Base-by-base conservation (phyloP, 345 rosid genomes). In the Noccaea caerulescens region DNA sequence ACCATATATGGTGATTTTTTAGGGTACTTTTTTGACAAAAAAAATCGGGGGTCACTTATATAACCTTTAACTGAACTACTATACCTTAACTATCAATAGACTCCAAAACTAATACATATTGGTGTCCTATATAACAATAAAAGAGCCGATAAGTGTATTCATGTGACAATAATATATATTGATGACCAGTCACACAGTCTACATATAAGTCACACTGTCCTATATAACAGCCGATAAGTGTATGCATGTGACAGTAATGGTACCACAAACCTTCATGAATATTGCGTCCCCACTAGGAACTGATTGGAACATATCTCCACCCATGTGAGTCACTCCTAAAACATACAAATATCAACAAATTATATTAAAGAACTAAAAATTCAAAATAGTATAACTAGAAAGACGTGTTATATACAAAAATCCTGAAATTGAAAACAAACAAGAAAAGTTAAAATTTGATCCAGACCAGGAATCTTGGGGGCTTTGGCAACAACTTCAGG, bases 401-500 rank as follows among this genome's bases (percentile, higher is more conserved):
- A 55, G 9, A 18, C 10, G 5, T 16, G 18, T 9, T 25, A 25
- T 1, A 25, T 25, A 25, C 27, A 25, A 25, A 51, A 34, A 57
- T 20, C 8, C 25, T 37, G 13, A 54, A 37, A 39, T 13, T 13
- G 4, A 14, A 36, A 34, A 5, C 16, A 30, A 18, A 34, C 7
- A 11, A 30, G n/a, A 4, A 3, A 10, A 62, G 9, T n/a, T 18
- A 46, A 13, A 9, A 36, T 44, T 4, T 20, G 23, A 13, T 49
- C 13, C 85, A 70, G 25, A 92, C 98, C 89, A 3, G 85, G 85
- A 71, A 90, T 87, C 0, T 1, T 42, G 3, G 97, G 93, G 6
- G 93, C 97, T 63, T 82, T 82, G 57, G 89, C 93, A 27, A 90
- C 88, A 9, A 93, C 98, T 68, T 87, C 92, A 14, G 93, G 97